These are phyloP conservation scores for Corinectria fuckeliana DNA, from an alignment of 2,329 filamentous ascomycete species.

Conservation along the genomic window DNA sequence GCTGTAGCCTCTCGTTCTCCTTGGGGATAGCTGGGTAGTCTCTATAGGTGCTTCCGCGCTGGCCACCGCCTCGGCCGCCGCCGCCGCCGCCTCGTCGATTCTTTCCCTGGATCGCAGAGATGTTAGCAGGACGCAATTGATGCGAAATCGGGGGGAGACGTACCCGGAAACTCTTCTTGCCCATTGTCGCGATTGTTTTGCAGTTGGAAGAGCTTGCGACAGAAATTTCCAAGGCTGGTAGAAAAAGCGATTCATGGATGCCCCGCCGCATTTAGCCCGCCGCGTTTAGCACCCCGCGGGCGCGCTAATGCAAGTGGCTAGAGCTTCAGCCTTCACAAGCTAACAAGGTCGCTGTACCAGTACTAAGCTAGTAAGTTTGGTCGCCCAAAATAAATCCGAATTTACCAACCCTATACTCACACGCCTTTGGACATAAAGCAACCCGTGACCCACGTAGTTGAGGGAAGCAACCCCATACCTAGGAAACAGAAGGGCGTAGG, in stretches of 20 bases:
- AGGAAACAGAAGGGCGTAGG: not conserved
- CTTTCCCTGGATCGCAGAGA: constrained; percentile 42
- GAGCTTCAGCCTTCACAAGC: constrained; percentile 7
- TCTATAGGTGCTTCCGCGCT: constrained; percentile 38
- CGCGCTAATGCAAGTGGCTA: constrained; percentile 31
- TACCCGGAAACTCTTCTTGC: constrained; percentile 47
- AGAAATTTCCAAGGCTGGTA: constrained; percentile 32
- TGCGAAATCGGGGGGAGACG: constrained; percentile 8
- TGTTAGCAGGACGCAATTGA: constrained; percentile 32
- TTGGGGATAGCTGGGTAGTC: constrained; percentile 63
- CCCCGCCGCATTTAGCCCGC: constrained; percentile 17
- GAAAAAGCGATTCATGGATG: constrained; percentile 27
- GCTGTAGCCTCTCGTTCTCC: constrained; percentile 83
- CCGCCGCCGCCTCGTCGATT: constrained; percentile 46
- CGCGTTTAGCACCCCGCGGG: constrained; percentile 29
- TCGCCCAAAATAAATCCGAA: no score
- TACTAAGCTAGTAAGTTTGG: no score
- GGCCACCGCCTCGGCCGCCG: constrained; percentile 42
- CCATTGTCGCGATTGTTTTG: constrained; percentile 43
- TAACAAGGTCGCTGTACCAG: not conserved
- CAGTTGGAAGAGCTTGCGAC: constrained; percentile 31
- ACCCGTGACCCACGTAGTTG: no score
- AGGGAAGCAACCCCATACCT: not conserved
- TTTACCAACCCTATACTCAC: no score
- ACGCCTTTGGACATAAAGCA: no score